Base-by-base conservation (phyloP, 495 filamentous ascomycete species). In the Podospora pseudocomata region DNA sequence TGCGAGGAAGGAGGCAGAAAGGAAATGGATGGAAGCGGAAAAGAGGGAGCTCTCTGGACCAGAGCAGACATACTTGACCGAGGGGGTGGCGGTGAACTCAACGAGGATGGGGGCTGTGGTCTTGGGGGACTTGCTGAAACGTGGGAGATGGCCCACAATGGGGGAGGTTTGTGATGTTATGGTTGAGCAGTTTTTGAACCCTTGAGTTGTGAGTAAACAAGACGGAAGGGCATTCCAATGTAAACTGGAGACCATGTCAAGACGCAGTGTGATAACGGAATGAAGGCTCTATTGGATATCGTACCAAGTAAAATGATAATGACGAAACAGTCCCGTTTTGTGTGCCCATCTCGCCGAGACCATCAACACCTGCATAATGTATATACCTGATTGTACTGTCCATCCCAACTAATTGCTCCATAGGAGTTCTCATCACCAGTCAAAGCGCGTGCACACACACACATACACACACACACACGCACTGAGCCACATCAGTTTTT, bases 1-100 rank as follows among this genome's bases (percentile, higher is more conserved):
- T 67, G 95, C 95, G 2, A 91, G 88, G 60, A 87, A 90, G 73
- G 86, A 86, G 72, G 95, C 93, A 7, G 95, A 97, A 79, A 83
- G 82, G 59, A 89, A 87, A 77, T 99, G 95, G 93, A 85, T 86
- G 63, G 85, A 88, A 69, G 85, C 84, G 30, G 89, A 94, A 75
- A 86, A 84, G 19, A 72, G 80, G 27, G 82, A 82, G 66, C 77
- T 83, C 5, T 80, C 78, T 1, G 76, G 78, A 39, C 79, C 81
- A 11, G 85, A 87, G 70, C 79, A 77, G 68, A 75, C 76, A n/a
- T 84, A 78, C 65, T 76, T 85, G 39, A 75, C 83, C 68, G 80
- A 77, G 28, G 80, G 79, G n/a, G 65, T 80, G 20, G 76, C 72
- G 65, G 63, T 70, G 60, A 68, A 74, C 53, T 39, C 67, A 64